Evolutionary conservation across 805 yeast genomes (phyloP).

Genomic region (Saccharomycopsis amapae): DNA sequence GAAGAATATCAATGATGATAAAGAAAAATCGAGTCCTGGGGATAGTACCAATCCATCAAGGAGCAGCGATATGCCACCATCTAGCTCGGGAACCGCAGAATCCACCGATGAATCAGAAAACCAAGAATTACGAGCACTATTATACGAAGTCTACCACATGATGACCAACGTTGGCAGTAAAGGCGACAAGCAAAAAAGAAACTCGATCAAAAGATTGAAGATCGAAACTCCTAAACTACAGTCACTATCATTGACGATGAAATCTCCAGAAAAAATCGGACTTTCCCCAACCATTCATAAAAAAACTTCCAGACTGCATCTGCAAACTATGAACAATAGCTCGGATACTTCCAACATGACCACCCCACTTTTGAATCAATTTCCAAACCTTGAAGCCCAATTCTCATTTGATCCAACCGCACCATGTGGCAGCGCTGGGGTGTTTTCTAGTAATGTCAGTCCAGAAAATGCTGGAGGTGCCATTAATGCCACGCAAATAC

Average conservation of each 20-base stretch:
- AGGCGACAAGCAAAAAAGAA: conserved; percentile 13
- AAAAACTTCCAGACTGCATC: neutral
- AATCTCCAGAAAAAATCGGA: conserved; percentile 14
- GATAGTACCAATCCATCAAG: neutral
- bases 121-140: conserved; percentile 17
- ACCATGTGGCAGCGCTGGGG: too few species aligned
- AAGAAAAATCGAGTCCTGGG: neutral
- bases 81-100: neutral
- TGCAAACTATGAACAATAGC: conserved; percentile 6
- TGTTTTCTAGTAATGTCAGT: neutral
- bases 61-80: neutral
- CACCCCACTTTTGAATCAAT: conserved; percentile 1
- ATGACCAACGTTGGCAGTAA: conserved; percentile 6
- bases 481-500: neutral
- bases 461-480: neutral
- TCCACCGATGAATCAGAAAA: conserved; percentile 21
- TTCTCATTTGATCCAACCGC: conserved; percentile 6
- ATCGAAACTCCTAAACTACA: conserved; percentile 13
- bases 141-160: conserved; percentile 17
- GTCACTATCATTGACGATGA: conserved; percentile 2
- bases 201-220: conserved; percentile 14
- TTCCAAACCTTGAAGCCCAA: neutral
- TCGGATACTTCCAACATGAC: neutral
- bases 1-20: too few species aligned
- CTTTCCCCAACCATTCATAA: neutral